Evolutionary conservation across 345 rosid genomes (phyloP), one percentile per base, ranked within the genome.

Genomic region (Sisymbrium altissimum): DNA sequence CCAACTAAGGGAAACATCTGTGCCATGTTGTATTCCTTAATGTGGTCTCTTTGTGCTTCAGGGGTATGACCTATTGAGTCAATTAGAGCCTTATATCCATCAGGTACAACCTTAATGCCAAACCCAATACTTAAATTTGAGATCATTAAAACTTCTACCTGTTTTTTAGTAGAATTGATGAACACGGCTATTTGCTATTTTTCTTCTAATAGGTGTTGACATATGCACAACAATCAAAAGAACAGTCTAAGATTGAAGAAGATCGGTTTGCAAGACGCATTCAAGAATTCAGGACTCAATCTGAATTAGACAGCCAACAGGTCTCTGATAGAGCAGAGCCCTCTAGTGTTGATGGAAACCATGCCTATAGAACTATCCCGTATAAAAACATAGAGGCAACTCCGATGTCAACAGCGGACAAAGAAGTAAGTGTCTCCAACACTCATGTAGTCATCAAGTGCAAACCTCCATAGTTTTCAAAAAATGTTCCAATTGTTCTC

Each of bases 241-340:
- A 89, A 82, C 81, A 83, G 79, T 88, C 96, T 41, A 83, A 70
- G 68, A 73, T 78, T 71, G 98, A 89, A 66, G 91, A 89, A 79
- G 89, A 92, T 76, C 87, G 83, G 71, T 93, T 89, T 80, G 94
- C 85, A 38, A 86, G 86, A 83, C 80, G 98, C 70, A 92, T 92
- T 82, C 98, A 92, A 77, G 98, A 89, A 81, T 92, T 86, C 81
- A 86, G 94, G 80, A 88, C 96, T 41, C 94, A 83, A 67, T 76
- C 89, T 81, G 98, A 92, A 78, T 50, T 87, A 77, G 87, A 84
- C 53, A 84, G 73, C 66, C 77, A 81, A 55, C 82, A 55, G 45
- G 86, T 80, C 72, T 85, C 90, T 3, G 74, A 60, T 55, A 60
- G 75, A 30, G 30, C 69, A 46, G 92, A 84, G 48, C 84, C 85